Percentiles rank a stretch among this genome's conserved stretches.
These are phyloP conservation scores for Ogataea pignaliae DNA, from an alignment of 805 yeast species.

Conservation along the genomic window DNA sequence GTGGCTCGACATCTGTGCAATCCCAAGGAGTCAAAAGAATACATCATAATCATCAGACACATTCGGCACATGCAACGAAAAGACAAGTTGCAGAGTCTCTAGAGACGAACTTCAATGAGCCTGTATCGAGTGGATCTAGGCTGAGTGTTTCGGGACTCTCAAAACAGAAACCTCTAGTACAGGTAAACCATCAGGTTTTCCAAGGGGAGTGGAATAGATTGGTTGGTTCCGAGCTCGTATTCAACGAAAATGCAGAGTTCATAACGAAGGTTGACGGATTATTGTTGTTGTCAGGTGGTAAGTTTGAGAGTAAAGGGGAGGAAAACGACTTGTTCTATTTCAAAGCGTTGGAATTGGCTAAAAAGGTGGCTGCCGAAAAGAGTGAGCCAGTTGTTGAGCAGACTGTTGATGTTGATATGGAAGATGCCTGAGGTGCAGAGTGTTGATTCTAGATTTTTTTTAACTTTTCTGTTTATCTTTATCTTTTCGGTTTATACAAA, in stretches of 20 bases:
- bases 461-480: not conserved
- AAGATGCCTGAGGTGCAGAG: not conserved
- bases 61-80: not conserved
- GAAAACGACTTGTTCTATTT: slow-evolving; percentile 22
- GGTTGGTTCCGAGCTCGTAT: slow-evolving; percentile 64
- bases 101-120: slow-evolving; percentile 1
- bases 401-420: slow-evolving; percentile 7
- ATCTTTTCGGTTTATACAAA: not conserved
- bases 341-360: slow-evolving; percentile 22
- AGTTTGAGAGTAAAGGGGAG: slow-evolving; percentile 19
- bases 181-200: slow-evolving; percentile 55
- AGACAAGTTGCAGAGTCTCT: slow-evolving; percentile 7
- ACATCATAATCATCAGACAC: not conserved
- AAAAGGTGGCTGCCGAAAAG: slow-evolving; percentile 7
- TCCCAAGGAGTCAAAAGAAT: not conserved
- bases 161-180: slow-evolving; percentile 49
- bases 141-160: slow-evolving; percentile 55
- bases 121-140: slow-evolving; percentile 3
- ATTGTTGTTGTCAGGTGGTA: slow-evolving; percentile 28
- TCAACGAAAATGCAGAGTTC: slow-evolving; percentile 33
- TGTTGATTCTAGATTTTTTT: not conserved
- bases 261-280: slow-evolving; percentile 28
- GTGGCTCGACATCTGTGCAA: no score
- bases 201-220: slow-evolving; percentile 73
- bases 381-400: slow-evolving; percentile 1